phyloP scores from a whole-genome alignment of 2,329 filamentous ascomycete genomes.

The Escovopsis weberi region DNA sequence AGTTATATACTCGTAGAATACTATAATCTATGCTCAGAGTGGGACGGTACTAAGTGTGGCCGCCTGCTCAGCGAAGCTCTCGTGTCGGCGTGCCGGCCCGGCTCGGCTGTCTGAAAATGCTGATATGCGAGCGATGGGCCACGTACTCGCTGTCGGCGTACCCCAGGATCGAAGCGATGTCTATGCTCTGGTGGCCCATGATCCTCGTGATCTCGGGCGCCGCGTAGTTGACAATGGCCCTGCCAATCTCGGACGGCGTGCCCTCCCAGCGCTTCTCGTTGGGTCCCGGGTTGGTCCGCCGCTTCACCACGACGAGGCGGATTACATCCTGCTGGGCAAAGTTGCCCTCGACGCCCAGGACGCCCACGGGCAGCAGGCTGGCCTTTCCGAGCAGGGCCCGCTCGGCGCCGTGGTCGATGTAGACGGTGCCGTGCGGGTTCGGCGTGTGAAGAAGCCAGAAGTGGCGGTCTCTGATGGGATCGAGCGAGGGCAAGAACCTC shows the following conservation, averaged over 20 bases:
- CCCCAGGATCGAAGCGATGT: slow-evolving; percentile 68
- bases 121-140: slow-evolving; percentile 75
- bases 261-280: slow-evolving; percentile 35
- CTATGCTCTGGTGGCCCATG: slow-evolving; percentile 66
- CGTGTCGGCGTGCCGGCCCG: slow-evolving; percentile 32
- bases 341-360: slow-evolving; percentile 74
- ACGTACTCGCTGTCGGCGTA: slow-evolving; percentile 95
- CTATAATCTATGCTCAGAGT: no score
- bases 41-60: no score
- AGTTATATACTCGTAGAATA: no score
- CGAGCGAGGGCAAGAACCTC: slow-evolving; percentile 71
- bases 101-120: slow-evolving; percentile 44
- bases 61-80: slow-evolving; percentile 5
- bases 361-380: slow-evolving; percentile 76
- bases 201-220: slow-evolving; percentile 70
- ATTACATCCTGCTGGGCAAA: slow-evolving; percentile 93
- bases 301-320: slow-evolving; percentile 65
- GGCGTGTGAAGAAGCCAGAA: slow-evolving; percentile 96
- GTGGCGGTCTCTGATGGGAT: slow-evolving; percentile 81
- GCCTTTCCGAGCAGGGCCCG: slow-evolving; percentile 69
- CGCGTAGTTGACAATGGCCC: slow-evolving; percentile 89
- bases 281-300: slow-evolving; percentile 24
- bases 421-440: slow-evolving; percentile 76
- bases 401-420: slow-evolving; percentile 84
- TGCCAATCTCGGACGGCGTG: slow-evolving; percentile 58